Base-by-base conservation (phyloP, 139 green algal species). In the Zygnema cylindricum region DNA sequence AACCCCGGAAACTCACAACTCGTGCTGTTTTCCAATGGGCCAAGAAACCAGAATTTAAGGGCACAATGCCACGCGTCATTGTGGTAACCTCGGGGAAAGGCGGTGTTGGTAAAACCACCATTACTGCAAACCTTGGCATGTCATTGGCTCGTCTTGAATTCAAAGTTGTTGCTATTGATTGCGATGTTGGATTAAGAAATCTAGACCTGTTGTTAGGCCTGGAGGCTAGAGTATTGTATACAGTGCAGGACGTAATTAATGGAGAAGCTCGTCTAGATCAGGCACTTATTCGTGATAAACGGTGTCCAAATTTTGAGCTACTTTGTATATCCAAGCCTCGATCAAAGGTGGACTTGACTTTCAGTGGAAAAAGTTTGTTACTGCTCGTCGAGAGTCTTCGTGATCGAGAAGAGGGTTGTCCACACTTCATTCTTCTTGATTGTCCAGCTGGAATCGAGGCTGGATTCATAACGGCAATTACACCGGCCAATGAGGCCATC, bases 401-500 rank as follows among this genome's bases (percentile, higher is more conserved):
- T 49, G 87, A 91, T 7, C 87, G 96, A 39, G 95, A 95, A 36
- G 97, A 96, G 92, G 83, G 83, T 3, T 88, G 83, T 23, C 85
- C 85, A 2, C 93, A 98, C 76, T 98, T 96, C 89, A 95, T 98
- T 85, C 87, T 98, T 57, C 95, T 98, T 73, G 95, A 98, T 89
- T 96, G 94, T 88, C 94, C 95, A 43, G 95, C 95, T 57, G 95
- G 96, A 73, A 98, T 98, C 88, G 96, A 98, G 86, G 92, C 97
- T 22, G 96, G 96, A 42, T 98, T 98, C 93, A 96, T 98, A 91
- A 97, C 98, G 79, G 95, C 95, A 57, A 96, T 98, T 69, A 95
- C 94, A 11, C 94, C 95, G 39, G 96, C 96, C 1, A 93, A 96
- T 86, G 95, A 98, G 90, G 93, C 95, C 40, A 88, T 98, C 49